phyloP scores from a whole-genome alignment of 352 stramenopile species.

The Globisporangium polare region DNA sequence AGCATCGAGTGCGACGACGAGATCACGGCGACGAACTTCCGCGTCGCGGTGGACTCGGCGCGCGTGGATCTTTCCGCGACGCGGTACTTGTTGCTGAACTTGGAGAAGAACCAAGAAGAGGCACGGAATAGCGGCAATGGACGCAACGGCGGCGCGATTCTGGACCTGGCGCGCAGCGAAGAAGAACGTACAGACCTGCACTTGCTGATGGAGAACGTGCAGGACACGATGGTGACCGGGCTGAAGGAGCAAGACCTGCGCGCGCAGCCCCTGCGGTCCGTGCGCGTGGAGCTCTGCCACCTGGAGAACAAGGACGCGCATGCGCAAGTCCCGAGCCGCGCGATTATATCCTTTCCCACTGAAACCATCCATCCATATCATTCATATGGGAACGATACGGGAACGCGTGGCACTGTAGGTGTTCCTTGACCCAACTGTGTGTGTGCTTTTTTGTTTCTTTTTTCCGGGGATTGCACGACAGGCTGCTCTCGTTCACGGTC shows the following conservation, averaged over 20 bases:
- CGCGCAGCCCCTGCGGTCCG: slow-evolving; percentile 69
- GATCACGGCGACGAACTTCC: slow-evolving; percentile 61
- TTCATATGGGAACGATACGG: slow-evolving; percentile 3
- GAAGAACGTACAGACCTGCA: slow-evolving; percentile 72
- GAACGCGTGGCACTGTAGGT: background rate
- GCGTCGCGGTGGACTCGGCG: slow-evolving; percentile 70
- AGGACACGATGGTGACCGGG: slow-evolving; percentile 76
- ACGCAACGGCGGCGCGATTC: slow-evolving; percentile 2
- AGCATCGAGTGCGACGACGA: slow-evolving; percentile 72
- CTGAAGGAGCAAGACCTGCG: slow-evolving; percentile 65
- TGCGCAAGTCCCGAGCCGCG: slow-evolving; percentile 62
- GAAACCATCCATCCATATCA: slow-evolving; percentile 4
- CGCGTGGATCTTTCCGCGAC: slow-evolving; percentile 72
- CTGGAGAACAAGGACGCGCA: slow-evolving; percentile 87
- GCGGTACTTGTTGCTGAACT: slow-evolving; percentile 74
- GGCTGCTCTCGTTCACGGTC: slow-evolving; percentile 76
- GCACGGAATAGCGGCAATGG: slow-evolving; percentile 25
- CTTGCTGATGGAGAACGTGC: slow-evolving; percentile 77
- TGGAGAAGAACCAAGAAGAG: slow-evolving; percentile 80
- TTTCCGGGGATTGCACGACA: slow-evolving; percentile 31
- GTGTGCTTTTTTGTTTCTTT: slow-evolving; percentile 9
- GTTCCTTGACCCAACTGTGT: slow-evolving; percentile 15
- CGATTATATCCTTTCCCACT: slow-evolving; percentile 37
- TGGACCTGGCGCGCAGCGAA: slow-evolving; percentile 30
- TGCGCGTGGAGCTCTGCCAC: slow-evolving; percentile 82